Evolutionary conservation across 2,329 filamentous ascomycete genomes (phyloP).

Genomic region (Alternaria hordeiaustralica): DNA sequence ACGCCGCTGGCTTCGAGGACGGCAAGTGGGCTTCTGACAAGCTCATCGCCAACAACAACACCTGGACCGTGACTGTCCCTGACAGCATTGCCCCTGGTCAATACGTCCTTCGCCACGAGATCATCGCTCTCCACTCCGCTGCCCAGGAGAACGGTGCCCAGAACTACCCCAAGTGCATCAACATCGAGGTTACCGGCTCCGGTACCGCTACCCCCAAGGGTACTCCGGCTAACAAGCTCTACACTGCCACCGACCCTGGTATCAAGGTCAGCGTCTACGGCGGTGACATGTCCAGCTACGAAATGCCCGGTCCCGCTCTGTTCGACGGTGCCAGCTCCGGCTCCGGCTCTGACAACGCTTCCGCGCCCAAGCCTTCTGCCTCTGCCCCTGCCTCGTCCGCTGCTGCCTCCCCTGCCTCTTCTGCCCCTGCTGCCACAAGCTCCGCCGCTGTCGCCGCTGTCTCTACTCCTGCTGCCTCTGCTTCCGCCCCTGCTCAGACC

Average conservation of each 20-base stretch:
- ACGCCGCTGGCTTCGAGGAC: slow-evolving; percentile 60
- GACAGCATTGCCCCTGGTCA: slow-evolving; percentile 60
- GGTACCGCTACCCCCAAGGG: slow-evolving; percentile 57
- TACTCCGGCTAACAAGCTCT: slow-evolving; percentile 59
- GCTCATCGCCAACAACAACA: slow-evolving; percentile 56
- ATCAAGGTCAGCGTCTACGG: slow-evolving; percentile 67
- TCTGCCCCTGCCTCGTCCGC: slow-evolving; percentile 13
- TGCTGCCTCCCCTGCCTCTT: slow-evolving; percentile 12
- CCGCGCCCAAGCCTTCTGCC: slow-evolving; percentile 14
- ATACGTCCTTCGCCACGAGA: slow-evolving; percentile 66
- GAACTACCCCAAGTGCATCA: slow-evolving; percentile 58
- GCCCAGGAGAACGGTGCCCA: slow-evolving; percentile 53
- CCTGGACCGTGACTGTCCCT: slow-evolving; percentile 60
- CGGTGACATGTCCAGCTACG: slow-evolving; percentile 49
- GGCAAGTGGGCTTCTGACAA: slow-evolving; percentile 63
- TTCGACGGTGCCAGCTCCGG: slow-evolving; percentile 30
- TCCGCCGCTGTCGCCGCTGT: slow-evolving; percentile 4
- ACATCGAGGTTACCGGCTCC: slow-evolving; percentile 55
- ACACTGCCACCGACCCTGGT: slow-evolving; percentile 64
- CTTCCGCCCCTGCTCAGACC: neutral
- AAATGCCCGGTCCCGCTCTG: slow-evolving; percentile 60
- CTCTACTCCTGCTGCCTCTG: neutral
- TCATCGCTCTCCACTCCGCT: slow-evolving; percentile 66
- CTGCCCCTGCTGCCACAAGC: slow-evolving; percentile 7
- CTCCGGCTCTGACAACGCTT: slow-evolving; percentile 11